Evolutionary conservation across 2,329 filamentous ascomycete genomes (phyloP), one percentile per base, ranked within the genome.

Genomic region (Simplicillium sp.): DNA sequence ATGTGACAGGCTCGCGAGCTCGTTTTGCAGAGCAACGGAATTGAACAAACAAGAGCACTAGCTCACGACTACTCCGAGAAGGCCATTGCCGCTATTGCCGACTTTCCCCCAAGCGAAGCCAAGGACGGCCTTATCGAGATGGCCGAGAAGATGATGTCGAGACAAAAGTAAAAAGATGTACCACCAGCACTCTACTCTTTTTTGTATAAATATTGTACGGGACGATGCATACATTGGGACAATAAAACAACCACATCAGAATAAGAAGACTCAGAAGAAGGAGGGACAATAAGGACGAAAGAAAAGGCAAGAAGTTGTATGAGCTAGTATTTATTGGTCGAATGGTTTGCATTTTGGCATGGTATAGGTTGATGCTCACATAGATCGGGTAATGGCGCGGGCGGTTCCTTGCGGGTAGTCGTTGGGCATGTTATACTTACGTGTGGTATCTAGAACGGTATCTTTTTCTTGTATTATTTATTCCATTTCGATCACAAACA

Each of bases 91-190:
- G 86, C 89, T n/a, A 85, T 98, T 54, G 73, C 75, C 48, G 66
- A 69, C 36, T 95, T 98, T 62, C 92, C 92, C 7, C 82, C 89
- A n/a, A 90, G 88, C 59, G 90, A 97, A 49, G 92, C 92, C 44
- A 97, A 95, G 68, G 77, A 84, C 25, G 90, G 90, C 0, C 70
- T 98, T 33, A 70, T 95, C 36, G 87, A 96, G 55, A 96, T 97
- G 87, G 94, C 88, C 50, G 76, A 82, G 52, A 96, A 95, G 69
- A 88, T 89, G 13, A 78, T 95, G 68, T 82, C 87, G 64, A 76
- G 90, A 55, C 75, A 87, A 60, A 96, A 95, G 64, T 97, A 71
- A 54, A 43, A n/a, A 35, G n/a, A 18, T 15, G 14, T 16, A 25
- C 32, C 12, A 37, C 14, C 31, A 42, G 16, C 31, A 32, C 36